A percentile compares a stretch with the other conserved stretches of the same genome.
Evolutionary conservation across 1,284 basidiomycete species (phyloP).

Genomic region (Cystobasidium pallidum): DNA sequence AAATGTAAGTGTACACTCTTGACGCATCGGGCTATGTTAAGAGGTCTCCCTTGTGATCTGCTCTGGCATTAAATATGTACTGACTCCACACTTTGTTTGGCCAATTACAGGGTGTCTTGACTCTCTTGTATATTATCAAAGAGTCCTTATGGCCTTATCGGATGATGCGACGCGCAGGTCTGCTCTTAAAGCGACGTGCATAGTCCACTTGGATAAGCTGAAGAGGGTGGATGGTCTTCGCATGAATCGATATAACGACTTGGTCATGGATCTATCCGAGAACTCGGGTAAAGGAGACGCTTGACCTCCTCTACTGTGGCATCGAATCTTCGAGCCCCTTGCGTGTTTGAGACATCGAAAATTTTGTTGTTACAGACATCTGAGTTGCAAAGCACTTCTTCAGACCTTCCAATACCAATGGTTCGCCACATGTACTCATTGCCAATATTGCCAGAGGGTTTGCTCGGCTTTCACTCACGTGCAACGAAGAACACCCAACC

Average conservation of each 20-base stretch:
- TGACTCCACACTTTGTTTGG: neutral
- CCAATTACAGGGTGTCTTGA: slow-evolving; percentile 82
- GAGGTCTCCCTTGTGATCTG: too few relatives aligned
- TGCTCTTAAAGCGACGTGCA: slow-evolving; percentile 55
- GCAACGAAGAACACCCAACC: too few relatives aligned
- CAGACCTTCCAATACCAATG: too few relatives aligned
- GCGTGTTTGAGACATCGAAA: too few relatives aligned
- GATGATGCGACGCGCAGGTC: neutral
- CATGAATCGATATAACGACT: slow-evolving; percentile 65
- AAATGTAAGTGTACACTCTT: slow-evolving; percentile 72
- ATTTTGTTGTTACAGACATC: too few relatives aligned
- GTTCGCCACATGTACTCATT: too few relatives aligned
- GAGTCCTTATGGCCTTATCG: neutral
- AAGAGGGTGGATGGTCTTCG: slow-evolving; percentile 66
- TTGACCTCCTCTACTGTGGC: neutral
- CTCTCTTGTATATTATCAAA: slow-evolving; percentile 65
- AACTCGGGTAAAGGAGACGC: neutral
- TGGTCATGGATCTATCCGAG: slow-evolving; percentile 54
- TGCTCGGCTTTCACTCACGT: neutral
- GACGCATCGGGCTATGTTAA: neutral
- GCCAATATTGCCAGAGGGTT: too few relatives aligned
- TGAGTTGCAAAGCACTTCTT: too few relatives aligned
- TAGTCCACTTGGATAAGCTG: slow-evolving; percentile 63
- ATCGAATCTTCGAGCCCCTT: too few relatives aligned
- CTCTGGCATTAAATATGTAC: neutral